These are phyloP conservation scores for Tremella mesenterica DNA, from an alignment of 768 basidiomycete species.

Conservation along the genomic window DNA sequence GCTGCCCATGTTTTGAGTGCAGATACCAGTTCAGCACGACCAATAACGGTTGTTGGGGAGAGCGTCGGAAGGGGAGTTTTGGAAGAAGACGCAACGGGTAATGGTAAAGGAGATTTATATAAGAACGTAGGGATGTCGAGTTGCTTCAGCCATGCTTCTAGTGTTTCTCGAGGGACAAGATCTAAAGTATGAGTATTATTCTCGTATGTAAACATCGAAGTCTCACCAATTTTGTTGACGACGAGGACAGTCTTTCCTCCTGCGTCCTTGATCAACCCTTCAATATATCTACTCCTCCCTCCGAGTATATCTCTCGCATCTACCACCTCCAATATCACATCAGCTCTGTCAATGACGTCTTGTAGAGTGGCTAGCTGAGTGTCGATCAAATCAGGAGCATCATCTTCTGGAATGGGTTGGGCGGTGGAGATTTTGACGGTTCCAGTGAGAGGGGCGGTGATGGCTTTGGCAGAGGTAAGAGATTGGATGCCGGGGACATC, in stretches of 20 bases:
- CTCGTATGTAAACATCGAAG: neutral
- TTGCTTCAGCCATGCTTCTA: slow-evolving; percentile 59
- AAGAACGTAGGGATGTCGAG: slow-evolving; percentile 60
- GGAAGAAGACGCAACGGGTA: slow-evolving; percentile 10
- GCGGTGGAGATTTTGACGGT: slow-evolving; percentile 9
- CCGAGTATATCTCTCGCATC: slow-evolving; percentile 76
- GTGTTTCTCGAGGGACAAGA: slow-evolving; percentile 65
- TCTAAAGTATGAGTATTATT: slow-evolving; percentile 49
- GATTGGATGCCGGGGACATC: slow-evolving; percentile 42
- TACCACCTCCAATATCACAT: slow-evolving; percentile 69
- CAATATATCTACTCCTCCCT: slow-evolving; percentile 58
- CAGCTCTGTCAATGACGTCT: slow-evolving; percentile 64
- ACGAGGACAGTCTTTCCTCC: slow-evolving; percentile 56
- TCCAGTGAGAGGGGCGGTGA: slow-evolving; percentile 12
- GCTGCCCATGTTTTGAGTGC: slow-evolving; percentile 26
- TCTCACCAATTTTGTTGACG: slow-evolving; percentile 78
- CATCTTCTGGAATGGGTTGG: slow-evolving; percentile 48
- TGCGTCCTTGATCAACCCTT: slow-evolving; percentile 50
- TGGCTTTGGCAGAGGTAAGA: slow-evolving; percentile 21
- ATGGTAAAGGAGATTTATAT: slow-evolving; percentile 53
- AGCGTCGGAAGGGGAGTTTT: slow-evolving; percentile 10
- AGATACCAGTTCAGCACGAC: slow-evolving; percentile 24
- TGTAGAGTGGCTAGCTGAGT: slow-evolving; percentile 56
- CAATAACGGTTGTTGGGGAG: slow-evolving; percentile 17
- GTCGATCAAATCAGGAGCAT: slow-evolving; percentile 55